These are phyloP conservation scores for Puccinia polysora DNA, from an alignment of 1,284 basidiomycete genomes.

Conservation along the genomic window DNA sequence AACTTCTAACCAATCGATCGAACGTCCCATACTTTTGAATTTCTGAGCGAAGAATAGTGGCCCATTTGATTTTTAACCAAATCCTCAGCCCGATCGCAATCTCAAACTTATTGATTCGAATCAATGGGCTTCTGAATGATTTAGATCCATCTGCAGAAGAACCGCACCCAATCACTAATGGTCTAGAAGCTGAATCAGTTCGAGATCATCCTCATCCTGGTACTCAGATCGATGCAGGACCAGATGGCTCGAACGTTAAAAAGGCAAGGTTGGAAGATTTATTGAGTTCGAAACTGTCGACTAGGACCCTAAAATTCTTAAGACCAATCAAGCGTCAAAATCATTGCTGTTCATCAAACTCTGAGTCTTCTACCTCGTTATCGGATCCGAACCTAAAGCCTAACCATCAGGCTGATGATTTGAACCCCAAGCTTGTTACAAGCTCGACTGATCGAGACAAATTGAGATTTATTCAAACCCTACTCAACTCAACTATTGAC, in stretches of 20 bases:
- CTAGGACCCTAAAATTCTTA: no score
- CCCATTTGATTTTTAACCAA: slow-evolving; percentile 60
- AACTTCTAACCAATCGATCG: slow-evolving; percentile 11
- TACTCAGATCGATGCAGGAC: no score
- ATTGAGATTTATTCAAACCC: slow-evolving; percentile 48
- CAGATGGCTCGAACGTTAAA: no score
- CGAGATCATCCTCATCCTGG: no score
- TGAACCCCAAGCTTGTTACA: no score
- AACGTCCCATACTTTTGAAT: slow-evolving; percentile 29
- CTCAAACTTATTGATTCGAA: slow-evolving; percentile 57
- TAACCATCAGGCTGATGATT: background rate
- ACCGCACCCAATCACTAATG: no score
- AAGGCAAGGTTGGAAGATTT: no score
- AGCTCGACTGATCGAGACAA: no score
- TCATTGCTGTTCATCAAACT: no score
- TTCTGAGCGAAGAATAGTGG: slow-evolving; percentile 58
- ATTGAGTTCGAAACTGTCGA: no score
- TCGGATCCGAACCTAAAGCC: background rate
- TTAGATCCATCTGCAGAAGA: background rate
- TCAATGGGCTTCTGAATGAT: slow-evolving; percentile 51
- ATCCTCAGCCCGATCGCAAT: slow-evolving; percentile 60
- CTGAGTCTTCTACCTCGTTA: no score
- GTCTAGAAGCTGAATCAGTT: background rate
- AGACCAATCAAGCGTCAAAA: no score
- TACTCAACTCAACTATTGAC: slow-evolving; percentile 60